phyloP scores from a whole-genome alignment of 345 rosid species.

The Brassica nigra region DNA sequence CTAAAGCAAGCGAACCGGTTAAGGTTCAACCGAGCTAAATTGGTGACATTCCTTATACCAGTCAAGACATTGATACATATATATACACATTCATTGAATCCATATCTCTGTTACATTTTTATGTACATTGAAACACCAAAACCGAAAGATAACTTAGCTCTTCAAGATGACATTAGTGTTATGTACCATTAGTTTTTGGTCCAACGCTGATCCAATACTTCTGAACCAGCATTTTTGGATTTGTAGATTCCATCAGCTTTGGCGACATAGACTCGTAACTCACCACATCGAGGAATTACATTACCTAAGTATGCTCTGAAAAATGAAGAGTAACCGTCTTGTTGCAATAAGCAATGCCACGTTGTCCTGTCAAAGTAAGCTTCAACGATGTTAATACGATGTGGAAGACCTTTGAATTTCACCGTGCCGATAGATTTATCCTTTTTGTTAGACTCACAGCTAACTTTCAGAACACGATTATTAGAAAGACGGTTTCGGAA shows the following conservation, averaged over 20 bases:
- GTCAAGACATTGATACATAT: too few relatives aligned
- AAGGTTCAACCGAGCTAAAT: too few relatives aligned
- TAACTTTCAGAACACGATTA: too few relatives aligned
- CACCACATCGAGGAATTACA: background rate
- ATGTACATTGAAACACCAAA: too few relatives aligned
- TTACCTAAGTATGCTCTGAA: background rate
- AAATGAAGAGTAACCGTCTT: background rate
- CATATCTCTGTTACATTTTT: too few relatives aligned
- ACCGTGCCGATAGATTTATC: background rate
- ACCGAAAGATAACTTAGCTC: too few relatives aligned
- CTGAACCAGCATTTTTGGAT: background rate
- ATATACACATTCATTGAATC: too few relatives aligned
- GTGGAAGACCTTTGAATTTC: background rate
- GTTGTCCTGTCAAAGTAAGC: background rate
- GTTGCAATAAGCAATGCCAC: background rate
- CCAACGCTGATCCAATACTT: background rate
- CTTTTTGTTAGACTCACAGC: background rate
- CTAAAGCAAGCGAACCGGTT: too few relatives aligned
- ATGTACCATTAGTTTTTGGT: background rate
- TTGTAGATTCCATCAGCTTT: slow-evolving; percentile 8
- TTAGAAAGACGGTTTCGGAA: too few relatives aligned
- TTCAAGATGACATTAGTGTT: too few relatives aligned
- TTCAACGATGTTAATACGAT: background rate
- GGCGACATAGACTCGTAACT: background rate
- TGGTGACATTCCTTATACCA: too few relatives aligned